phyloP scores from a whole-genome alignment of 23 red algal species.

The Gracilaria domingensis region DNA sequence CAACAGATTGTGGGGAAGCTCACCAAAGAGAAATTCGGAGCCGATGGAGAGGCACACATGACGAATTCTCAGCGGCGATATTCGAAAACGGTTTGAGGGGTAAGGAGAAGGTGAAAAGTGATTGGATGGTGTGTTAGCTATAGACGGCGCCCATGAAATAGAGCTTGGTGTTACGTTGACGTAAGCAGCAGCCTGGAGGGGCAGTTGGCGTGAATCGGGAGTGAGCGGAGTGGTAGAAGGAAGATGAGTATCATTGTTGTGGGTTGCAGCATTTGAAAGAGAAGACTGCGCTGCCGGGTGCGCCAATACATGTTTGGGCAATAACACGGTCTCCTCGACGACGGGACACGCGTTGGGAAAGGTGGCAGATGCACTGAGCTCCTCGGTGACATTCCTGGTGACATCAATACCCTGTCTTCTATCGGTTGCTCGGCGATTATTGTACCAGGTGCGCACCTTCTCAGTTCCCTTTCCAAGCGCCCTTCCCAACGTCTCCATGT shows the following conservation, averaged over 20 bases:
- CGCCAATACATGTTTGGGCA: neutral
- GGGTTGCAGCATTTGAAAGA: neutral
- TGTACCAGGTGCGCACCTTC: slow-evolving; percentile 80
- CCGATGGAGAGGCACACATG: slow-evolving; percentile 25
- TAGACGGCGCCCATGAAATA: slow-evolving; percentile 55
- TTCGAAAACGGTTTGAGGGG: slow-evolving; percentile 37
- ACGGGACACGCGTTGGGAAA: slow-evolving; percentile 26
- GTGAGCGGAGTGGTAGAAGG: neutral
- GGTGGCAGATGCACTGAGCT: slow-evolving; percentile 7
- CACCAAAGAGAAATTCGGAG: slow-evolving; percentile 2
- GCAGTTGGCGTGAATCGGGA: slow-evolving; percentile 14
- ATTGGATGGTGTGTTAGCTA: slow-evolving; percentile 19
- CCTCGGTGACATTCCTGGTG: slow-evolving; percentile 30
- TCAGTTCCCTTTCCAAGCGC: slow-evolving; percentile 57
- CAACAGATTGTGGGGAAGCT: slow-evolving; percentile 37
- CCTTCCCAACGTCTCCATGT: slow-evolving; percentile 56
- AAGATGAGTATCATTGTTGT: neutral
- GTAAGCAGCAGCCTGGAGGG: neutral
- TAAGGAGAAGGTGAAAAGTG: slow-evolving; percentile 15
- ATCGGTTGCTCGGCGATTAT: slow-evolving; percentile 69
- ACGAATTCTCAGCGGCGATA: slow-evolving; percentile 64
- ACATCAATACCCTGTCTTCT: slow-evolving; percentile 70
- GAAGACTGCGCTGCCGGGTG: slow-evolving; percentile 17
- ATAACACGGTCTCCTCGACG: slow-evolving; percentile 4
- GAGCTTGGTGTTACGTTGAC: slow-evolving; percentile 36